These are phyloP conservation scores for Candida vaughaniae DNA, from an alignment of 805 yeast genomes.

Conservation along the genomic window DNA sequence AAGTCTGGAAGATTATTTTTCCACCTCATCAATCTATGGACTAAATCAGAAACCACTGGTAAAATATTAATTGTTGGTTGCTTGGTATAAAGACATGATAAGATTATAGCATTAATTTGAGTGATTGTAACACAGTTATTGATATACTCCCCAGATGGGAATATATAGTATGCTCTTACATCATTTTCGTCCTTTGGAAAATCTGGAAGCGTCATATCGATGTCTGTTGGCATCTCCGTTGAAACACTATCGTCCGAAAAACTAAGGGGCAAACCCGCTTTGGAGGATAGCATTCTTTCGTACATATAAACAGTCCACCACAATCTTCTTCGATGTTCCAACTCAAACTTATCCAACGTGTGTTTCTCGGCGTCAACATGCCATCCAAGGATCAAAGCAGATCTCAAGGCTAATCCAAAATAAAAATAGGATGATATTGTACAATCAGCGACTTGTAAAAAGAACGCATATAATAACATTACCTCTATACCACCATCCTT, in stretches of 20 bases:
- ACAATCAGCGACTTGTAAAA: constrained; percentile 80
- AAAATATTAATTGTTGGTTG: constrained; percentile 76
- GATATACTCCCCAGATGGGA: constrained; percentile 76
- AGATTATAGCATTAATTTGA: constrained; percentile 71
- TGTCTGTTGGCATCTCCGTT: constrained; percentile 72
- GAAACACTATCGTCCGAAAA: constrained; percentile 81
- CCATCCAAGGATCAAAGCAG: constrained; percentile 72
- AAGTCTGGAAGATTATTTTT: constrained; percentile 62
- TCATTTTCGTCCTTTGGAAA: constrained; percentile 45
- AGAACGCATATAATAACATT: constrained; percentile 70
- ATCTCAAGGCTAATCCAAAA: constrained; percentile 72
- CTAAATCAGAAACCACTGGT: constrained; percentile 70
- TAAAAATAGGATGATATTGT: constrained; percentile 80
- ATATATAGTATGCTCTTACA: constrained; percentile 62
- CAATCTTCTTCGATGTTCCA: constrained; percentile 50
- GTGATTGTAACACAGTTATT: constrained; percentile 76
- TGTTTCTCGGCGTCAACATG: constrained; percentile 81
- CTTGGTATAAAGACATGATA: constrained; percentile 67
- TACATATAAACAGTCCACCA: constrained; percentile 54
- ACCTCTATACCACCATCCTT: constrained; percentile 82
- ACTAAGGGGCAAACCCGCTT: constrained; percentile 77
- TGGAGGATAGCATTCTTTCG: constrained; percentile 74
- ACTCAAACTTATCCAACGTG: constrained; percentile 47
- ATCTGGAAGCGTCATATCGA: constrained; percentile 51
- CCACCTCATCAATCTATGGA: constrained; percentile 67